Percentiles rank a stretch among this genome's conserved stretches.
These are phyloP conservation scores for Leersia perrieri DNA, from an alignment of 176 grass and related monocot genomes.

Conservation along the genomic window DNA sequence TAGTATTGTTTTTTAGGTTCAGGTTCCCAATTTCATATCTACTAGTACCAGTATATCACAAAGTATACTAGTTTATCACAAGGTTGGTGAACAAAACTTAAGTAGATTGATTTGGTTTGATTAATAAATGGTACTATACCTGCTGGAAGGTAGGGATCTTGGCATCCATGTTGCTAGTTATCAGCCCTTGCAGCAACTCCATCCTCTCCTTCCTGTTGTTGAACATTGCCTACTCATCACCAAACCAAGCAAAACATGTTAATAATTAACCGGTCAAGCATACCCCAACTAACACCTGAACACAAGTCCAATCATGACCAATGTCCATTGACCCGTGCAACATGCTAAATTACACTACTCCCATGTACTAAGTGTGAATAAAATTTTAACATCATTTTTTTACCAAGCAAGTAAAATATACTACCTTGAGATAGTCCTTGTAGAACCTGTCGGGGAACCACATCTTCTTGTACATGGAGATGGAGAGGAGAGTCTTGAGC, in stretches of 20 bases:
- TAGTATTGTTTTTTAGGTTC: neutral
- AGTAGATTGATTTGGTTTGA: conserved; percentile 15
- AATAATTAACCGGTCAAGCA: neutral
- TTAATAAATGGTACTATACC: conserved; percentile 23
- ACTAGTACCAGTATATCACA: too few species aligned
- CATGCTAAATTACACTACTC: neutral
- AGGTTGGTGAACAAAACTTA: neutral
- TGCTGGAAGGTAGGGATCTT: conserved; percentile 68
- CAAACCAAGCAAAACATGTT: neutral
- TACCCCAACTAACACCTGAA: neutral
- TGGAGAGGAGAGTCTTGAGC: conserved; percentile 69
- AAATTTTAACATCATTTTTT: neutral
- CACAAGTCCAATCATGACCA: neutral
- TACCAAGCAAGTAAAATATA: neutral
- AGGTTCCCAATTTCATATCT: neutral
- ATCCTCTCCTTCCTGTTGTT: conserved; percentile 64
- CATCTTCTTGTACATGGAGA: conserved; percentile 78
- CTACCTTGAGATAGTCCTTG: conserved; percentile 87
- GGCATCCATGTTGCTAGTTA: conserved; percentile 72
- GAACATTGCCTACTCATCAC: conserved; percentile 70
- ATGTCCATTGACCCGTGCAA: too few species aligned
- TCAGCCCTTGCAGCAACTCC: conserved; percentile 72
- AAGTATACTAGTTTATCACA: too few species aligned
- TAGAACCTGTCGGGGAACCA: conserved; percentile 81
- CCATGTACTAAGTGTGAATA: neutral